These are phyloP conservation scores for Firmiana major DNA, from an alignment of 345 rosid genomes.

Conservation along the genomic window DNA sequence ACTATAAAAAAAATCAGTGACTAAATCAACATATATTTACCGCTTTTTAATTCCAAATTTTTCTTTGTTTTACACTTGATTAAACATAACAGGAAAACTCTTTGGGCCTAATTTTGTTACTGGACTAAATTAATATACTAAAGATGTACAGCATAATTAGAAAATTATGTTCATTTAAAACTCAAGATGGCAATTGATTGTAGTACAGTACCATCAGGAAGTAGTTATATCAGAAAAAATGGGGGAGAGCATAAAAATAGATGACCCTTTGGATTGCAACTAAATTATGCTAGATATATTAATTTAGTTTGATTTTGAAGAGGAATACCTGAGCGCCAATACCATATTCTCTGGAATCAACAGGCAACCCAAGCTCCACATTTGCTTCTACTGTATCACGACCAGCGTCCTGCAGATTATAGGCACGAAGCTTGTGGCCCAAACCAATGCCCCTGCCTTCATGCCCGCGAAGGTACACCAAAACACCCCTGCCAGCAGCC, in stretches of 20 bases:
- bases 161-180: background rate
- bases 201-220: background rate
- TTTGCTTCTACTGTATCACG: slow-evolving; percentile 91
- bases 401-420: slow-evolving; percentile 83
- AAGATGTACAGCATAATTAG: background rate
- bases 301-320: background rate
- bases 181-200: background rate
- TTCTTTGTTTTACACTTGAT: background rate
- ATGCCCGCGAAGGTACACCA: slow-evolving; percentile 83
- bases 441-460: slow-evolving; percentile 92
- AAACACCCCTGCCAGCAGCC: slow-evolving; percentile 63
- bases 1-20: background rate
- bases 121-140: background rate
- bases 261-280: background rate
- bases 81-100: background rate
- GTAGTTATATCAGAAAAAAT: background rate
- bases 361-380: slow-evolving; percentile 81
- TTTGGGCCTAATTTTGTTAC: background rate
- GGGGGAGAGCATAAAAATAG: background rate
- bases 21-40: background rate
- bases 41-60: background rate
- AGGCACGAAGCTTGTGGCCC: slow-evolving; percentile 88
- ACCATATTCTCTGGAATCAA: slow-evolving; percentile 95
- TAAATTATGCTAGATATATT: background rate
- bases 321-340: slow-evolving; percentile 93